phyloP scores from a whole-genome alignment of 163 green algal species.

The Chlamydomonas reinhardtii region DNA sequence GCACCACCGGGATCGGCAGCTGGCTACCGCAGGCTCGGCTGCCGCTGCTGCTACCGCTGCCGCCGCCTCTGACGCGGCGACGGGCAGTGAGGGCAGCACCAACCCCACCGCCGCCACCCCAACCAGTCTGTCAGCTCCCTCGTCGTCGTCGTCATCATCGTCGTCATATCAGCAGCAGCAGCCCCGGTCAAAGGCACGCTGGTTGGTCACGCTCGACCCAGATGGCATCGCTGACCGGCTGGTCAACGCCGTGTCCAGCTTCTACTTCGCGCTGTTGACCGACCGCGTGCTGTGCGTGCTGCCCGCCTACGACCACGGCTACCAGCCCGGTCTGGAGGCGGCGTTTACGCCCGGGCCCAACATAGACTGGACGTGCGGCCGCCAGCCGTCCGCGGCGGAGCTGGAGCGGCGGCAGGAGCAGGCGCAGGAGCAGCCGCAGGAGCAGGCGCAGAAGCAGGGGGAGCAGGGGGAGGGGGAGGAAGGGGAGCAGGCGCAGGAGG shows the following conservation, averaged over 20 bases:
- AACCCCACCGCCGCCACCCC: background rate
- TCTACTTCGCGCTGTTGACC: constrained; percentile 41
- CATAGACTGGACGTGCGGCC: constrained; percentile 32
- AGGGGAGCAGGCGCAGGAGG: background rate
- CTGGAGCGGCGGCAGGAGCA: no score
- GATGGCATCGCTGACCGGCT: constrained; percentile 29
- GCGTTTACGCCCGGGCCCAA: background rate
- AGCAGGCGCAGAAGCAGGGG: no score
- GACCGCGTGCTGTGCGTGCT: constrained; percentile 35
- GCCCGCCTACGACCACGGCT: background rate
- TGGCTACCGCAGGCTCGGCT: no score
- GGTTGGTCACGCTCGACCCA: constrained; percentile 5
- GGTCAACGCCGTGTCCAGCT: constrained; percentile 39
- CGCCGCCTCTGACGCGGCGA: no score
- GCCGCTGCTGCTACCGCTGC: no score
- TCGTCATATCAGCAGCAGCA: no score
- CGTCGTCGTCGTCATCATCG: no score
- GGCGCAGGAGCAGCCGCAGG: background rate
- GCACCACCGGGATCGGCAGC: no score
- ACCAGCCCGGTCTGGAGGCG: constrained; percentile 13
- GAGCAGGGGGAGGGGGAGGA: no score
- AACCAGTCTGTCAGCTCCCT: no score
- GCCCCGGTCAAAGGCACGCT: background rate
- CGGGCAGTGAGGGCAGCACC: background rate
- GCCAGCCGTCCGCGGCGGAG: no score